These are phyloP conservation scores for Wickerhamiella lipophila DNA, from an alignment of 805 yeast genomes.

Conservation along the genomic window DNA sequence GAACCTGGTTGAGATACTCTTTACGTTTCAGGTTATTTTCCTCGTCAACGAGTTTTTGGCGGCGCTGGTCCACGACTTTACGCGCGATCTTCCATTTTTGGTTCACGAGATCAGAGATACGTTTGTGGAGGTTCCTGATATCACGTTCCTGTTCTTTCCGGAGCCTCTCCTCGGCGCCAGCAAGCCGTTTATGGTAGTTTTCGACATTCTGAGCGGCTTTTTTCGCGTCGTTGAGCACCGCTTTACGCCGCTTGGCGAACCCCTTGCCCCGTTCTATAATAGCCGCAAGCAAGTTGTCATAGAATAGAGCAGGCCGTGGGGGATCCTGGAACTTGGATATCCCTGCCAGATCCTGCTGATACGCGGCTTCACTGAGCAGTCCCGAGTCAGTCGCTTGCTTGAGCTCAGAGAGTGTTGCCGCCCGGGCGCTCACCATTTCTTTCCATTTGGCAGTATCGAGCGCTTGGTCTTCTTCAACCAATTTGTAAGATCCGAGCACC, in stretches of 20 bases:
- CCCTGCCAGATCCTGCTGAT: slow-evolving; percentile 17
- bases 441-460: slow-evolving; percentile 24
- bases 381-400: slow-evolving; percentile 36
- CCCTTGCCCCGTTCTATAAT: slow-evolving; percentile 59
- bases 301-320: slow-evolving; percentile 40
- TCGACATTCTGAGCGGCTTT: slow-evolving; percentile 75
- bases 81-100: slow-evolving; percentile 86
- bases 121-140: slow-evolving; percentile 57
- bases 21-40: slow-evolving; percentile 70
- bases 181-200: slow-evolving; percentile 68
- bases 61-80: slow-evolving; percentile 57
- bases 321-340: slow-evolving; percentile 39
- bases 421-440: slow-evolving; percentile 43
- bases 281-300: slow-evolving; percentile 66
- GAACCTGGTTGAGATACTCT: slow-evolving; percentile 72
- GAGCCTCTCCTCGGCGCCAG: slow-evolving; percentile 79
- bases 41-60: slow-evolving; percentile 53
- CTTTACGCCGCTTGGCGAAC: slow-evolving; percentile 50
- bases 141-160: slow-evolving; percentile 63
- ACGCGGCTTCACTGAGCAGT: slow-evolving; percentile 24
- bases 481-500: slow-evolving; percentile 43
- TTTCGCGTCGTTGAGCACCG: slow-evolving; percentile 53
- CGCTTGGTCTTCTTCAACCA: slow-evolving; percentile 50
- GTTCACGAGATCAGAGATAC: slow-evolving; percentile 71
- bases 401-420: slow-evolving; percentile 32